Base-by-base conservation (phyloP, 495 filamentous ascomycete species). In the Podospora australis region DNA sequence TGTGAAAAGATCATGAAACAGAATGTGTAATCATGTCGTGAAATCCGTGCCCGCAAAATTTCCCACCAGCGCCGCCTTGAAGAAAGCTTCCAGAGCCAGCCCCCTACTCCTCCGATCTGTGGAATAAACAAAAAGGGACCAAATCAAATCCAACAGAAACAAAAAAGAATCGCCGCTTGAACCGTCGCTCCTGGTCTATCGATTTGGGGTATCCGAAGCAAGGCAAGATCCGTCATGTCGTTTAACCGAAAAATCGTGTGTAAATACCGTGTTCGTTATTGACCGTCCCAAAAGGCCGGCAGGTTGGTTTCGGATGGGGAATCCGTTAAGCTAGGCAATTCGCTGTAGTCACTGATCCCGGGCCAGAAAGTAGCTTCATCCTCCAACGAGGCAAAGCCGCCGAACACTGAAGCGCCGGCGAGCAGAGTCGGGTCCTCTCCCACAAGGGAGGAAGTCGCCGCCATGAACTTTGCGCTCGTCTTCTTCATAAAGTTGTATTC, bases 401-500 rank as follows among this genome's bases (percentile, higher is more conserved):
- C 59, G 13, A 38, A 54, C 20, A 56, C 32, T 5, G 51, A 34
- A 43, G 17, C 44, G 29, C 39, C 38, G 39, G 56, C 20, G 24
- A 62, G 48, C 24, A 67, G 56, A 3, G 59, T 63, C 7, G 66
- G 56, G 32, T 65, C 63, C 10, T 65, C 58, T 20, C 62, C 65
- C 21, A 66, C 53, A 19, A 67, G 55, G 0, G 71, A 63, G 4
- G 67, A 49, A 11, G 63, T 55, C 4, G 56, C 61, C 13, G 63
- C 58, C 43, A 74, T 51, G 46, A 69, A 67, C 49, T 71, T 72
- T 64, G 59, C 67, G 26, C 59, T 48, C 3, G 56, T 57, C 61
- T 83, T 74, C 64, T 84, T 78, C 60, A 80, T 79, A 54, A 60
- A 63, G 38, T 44, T 46, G 40, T 53, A 55, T 34, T 83, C 78